A percentile compares a stretch with the other conserved stretches of the same genome.
Evolutionary conservation across 129 eudicot genomes (phyloP).

Genomic region (Rutidosis leptorrhynchoides): DNA sequence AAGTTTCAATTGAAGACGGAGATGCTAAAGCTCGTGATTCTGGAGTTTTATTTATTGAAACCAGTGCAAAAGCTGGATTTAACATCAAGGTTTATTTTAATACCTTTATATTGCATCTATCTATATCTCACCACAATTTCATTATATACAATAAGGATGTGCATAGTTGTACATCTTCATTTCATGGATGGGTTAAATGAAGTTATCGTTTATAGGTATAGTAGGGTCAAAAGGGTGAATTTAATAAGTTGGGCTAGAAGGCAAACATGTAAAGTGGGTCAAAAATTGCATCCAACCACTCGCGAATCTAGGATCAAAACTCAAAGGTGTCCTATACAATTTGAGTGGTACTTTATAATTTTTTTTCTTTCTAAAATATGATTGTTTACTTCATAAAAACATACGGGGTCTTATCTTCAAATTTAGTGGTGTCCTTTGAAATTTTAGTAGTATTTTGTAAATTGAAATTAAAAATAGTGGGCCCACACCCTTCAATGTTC

Average conservation of each 20-base stretch:
- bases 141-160: not conserved
- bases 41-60: constrained; percentile 77
- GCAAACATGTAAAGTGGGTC: not conserved
- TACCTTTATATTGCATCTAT: not conserved
- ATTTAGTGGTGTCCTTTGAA: too few species aligned
- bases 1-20: constrained; percentile 28
- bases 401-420: too few species aligned
- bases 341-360: too few species aligned
- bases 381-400: too few species aligned
- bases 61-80: constrained; percentile 91
- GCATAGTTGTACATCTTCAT: not conserved
- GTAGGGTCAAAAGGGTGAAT: not conserved
- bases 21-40: constrained; percentile 14
- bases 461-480: too few species aligned
- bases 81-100: constrained; percentile 32
- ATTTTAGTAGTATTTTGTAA: too few species aligned
- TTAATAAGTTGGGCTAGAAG: not conserved
- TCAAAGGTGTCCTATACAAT: too few species aligned
- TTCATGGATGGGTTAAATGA: not conserved
- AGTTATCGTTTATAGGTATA: too few species aligned
- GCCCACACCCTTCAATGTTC: too few species aligned
- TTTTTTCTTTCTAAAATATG: too few species aligned
- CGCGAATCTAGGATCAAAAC: too few species aligned
- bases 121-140: not conserved
- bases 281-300: not conserved